These are phyloP conservation scores for Aspergillus coremiiformis DNA, from an alignment of 495 filamentous ascomycete species.

Conservation along the genomic window DNA sequence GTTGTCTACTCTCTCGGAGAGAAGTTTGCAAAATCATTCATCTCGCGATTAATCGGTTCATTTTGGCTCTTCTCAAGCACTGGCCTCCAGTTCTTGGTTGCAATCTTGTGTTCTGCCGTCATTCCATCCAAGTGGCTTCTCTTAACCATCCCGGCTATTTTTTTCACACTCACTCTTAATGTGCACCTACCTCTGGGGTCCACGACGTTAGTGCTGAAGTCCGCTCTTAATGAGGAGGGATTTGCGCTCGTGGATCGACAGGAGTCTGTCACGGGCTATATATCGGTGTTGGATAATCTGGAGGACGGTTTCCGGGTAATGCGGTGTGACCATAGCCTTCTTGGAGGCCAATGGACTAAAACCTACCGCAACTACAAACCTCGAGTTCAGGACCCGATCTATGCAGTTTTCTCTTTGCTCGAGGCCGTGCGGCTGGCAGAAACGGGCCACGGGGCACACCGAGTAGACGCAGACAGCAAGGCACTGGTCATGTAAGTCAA, in stretches of 20 bases:
- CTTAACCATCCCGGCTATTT: conserved; percentile 56
- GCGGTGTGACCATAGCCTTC: conserved; percentile 87
- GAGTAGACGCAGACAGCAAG: conserved; percentile 57
- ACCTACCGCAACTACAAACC: conserved; percentile 26
- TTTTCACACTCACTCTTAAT: conserved; percentile 65
- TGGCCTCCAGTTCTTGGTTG: conserved; percentile 62
- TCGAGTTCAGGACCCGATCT: conserved; percentile 74
- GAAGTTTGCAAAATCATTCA: conserved; percentile 37
- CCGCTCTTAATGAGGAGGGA: conserved; percentile 44
- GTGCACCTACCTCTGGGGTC: conserved; percentile 53
- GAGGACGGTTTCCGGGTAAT: conserved; percentile 69
- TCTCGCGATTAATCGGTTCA: conserved; percentile 52
- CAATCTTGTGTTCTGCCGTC: conserved; percentile 52
- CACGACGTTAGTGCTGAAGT: conserved; percentile 53
- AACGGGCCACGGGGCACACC: conserved; percentile 36
- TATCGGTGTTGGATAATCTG: conserved; percentile 76
- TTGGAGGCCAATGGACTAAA: conserved; percentile 83
- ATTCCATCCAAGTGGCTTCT: conserved; percentile 61
- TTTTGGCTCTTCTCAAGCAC: conserved; percentile 58
- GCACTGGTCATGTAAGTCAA: conserved; percentile 69
- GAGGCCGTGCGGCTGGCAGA: conserved; percentile 82
- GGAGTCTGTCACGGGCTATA: conserved; percentile 83
- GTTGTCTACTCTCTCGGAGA: conserved; percentile 56
- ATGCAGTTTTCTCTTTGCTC: conserved; percentile 85
- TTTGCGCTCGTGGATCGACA: conserved; percentile 63